A percentile compares a stretch with the other conserved stretches of the same genome.
phyloP scores from a whole-genome alignment of 352 stramenopile genomes.

The Bremia lactucae region DNA sequence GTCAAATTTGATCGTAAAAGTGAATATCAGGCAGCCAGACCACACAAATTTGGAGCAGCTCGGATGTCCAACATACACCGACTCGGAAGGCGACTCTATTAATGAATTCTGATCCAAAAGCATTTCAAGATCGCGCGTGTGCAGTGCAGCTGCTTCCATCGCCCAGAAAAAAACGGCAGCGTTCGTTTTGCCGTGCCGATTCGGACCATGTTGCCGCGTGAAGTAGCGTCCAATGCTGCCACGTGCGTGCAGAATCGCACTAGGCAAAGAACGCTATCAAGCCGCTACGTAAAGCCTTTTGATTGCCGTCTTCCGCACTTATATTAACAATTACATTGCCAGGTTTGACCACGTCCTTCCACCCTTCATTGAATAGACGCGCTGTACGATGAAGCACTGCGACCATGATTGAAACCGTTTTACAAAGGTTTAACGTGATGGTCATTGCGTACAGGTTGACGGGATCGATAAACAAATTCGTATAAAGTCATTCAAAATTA shows the following conservation, averaged over 20 bases:
- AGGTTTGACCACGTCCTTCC: slow-evolving; percentile 82
- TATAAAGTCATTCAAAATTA: no score
- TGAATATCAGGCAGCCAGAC: no score
- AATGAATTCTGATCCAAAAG: slow-evolving; percentile 6
- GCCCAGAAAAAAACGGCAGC: slow-evolving; percentile 45
- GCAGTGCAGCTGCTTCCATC: slow-evolving; percentile 5
- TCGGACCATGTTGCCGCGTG: slow-evolving; percentile 64
- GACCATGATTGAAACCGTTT: slow-evolving; percentile 75
- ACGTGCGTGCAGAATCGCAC: slow-evolving; percentile 30
- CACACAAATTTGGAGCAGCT: no score
- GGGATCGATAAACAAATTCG: no score
- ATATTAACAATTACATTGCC: slow-evolving; percentile 1
- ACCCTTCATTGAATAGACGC: slow-evolving; percentile 39
- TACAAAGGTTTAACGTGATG: slow-evolving; percentile 85
- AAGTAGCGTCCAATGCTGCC: slow-evolving; percentile 40
- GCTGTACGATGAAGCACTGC: slow-evolving; percentile 58
- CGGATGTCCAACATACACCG: slow-evolving; percentile 1
- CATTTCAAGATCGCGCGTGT: slow-evolving; percentile 11
- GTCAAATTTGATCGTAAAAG: no score
- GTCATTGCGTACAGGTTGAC: slow-evolving; percentile 83
- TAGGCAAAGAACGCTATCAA: slow-evolving; percentile 23
- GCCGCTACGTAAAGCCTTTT: slow-evolving; percentile 27
- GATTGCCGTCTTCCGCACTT: neutral
- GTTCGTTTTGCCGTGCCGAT: slow-evolving; percentile 72
- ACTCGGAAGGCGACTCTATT: slow-evolving; percentile 16